Conservation (phyloP, 768 basidiomycete species). For the Mycena filopes region DNA sequence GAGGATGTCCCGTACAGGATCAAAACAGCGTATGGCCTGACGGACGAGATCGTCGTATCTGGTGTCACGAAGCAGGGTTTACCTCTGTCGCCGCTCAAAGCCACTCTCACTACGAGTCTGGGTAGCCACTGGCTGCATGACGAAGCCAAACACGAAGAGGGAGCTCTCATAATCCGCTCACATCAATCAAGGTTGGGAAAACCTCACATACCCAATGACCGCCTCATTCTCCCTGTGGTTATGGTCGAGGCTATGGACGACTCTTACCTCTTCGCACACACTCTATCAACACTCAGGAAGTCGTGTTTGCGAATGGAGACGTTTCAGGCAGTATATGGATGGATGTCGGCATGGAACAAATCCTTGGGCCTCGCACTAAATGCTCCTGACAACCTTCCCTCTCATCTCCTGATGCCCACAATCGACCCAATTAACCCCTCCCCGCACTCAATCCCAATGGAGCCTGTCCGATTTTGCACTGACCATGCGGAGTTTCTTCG, state of each 20-base stretch:
- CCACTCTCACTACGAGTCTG: conserved; percentile 38
- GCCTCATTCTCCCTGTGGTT: neutral
- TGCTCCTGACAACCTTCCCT: neutral
- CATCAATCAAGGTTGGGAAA: neutral
- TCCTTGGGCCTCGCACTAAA: neutral
- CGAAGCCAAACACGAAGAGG: conserved; percentile 11
- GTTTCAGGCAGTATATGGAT: conserved; percentile 15
- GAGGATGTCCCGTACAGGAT: too few species aligned
- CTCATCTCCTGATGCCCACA: too few species aligned
- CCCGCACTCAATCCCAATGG: neutral
- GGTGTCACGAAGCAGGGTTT: conserved; percentile 42
- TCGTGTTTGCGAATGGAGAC: neutral
- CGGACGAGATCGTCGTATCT: too few species aligned
- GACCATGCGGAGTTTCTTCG: conserved; percentile 1
- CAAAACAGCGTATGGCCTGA: too few species aligned
- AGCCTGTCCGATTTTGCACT: neutral
- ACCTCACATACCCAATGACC: neutral
- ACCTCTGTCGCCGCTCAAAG: conserved; percentile 41
- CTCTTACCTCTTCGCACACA: neutral
- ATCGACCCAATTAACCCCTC: neutral
- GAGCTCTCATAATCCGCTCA: neutral
- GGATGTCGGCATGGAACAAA: neutral
- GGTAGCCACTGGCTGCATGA: conserved; percentile 34
- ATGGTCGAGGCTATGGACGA: conserved; percentile 5
- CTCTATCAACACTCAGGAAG: neutral